These are phyloP conservation scores for Pyrenopolyporus hunteri DNA, from an alignment of 495 filamentous ascomycete species.

Conservation along the genomic window DNA sequence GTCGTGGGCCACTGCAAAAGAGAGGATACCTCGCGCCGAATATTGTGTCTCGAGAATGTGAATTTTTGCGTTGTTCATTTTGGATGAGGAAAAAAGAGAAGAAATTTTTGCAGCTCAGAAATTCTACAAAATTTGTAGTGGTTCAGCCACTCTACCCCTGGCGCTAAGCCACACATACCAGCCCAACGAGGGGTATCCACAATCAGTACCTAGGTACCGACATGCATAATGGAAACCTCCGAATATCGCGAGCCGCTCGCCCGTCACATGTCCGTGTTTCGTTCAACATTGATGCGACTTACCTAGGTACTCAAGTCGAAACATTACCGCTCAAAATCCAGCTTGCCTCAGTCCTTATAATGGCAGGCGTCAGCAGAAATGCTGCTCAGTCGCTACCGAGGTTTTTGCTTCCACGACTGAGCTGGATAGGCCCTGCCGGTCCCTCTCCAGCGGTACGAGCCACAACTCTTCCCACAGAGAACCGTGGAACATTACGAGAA, in stretches of 20 bases:
- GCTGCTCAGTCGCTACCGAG: slow-evolving; percentile 49
- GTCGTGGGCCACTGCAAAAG: slow-evolving; percentile 52
- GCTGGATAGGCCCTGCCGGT: slow-evolving; percentile 52
- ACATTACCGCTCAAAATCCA: not conserved
- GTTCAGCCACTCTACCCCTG: not conserved
- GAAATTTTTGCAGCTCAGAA: slow-evolving; percentile 24
- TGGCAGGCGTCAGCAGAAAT: slow-evolving; percentile 42
- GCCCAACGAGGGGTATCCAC: not conserved
- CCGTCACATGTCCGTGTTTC: slow-evolving; percentile 8
- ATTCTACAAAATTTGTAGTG: slow-evolving; percentile 37
- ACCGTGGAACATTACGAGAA: slow-evolving; percentile 17
- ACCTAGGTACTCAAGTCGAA: not conserved
- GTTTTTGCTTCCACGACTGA: slow-evolving; percentile 60
- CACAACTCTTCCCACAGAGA: slow-evolving; percentile 33
- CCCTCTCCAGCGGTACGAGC: slow-evolving; percentile 34
- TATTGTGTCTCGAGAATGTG: slow-evolving; percentile 57
- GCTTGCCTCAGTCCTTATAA: slow-evolving; percentile 4
- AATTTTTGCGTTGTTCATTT: slow-evolving; percentile 60
- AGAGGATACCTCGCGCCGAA: slow-evolving; percentile 52
- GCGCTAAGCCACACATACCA: slow-evolving; percentile 22
- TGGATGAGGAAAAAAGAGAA: slow-evolving; percentile 48
- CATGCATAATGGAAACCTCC: slow-evolving; percentile 19
- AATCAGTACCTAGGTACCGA: slow-evolving; percentile 1
- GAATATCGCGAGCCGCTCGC: slow-evolving; percentile 24
- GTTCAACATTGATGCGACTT: not conserved